Conservation (phyloP, 73 alveolate species). For the Paramecium primaurelia region DNA sequence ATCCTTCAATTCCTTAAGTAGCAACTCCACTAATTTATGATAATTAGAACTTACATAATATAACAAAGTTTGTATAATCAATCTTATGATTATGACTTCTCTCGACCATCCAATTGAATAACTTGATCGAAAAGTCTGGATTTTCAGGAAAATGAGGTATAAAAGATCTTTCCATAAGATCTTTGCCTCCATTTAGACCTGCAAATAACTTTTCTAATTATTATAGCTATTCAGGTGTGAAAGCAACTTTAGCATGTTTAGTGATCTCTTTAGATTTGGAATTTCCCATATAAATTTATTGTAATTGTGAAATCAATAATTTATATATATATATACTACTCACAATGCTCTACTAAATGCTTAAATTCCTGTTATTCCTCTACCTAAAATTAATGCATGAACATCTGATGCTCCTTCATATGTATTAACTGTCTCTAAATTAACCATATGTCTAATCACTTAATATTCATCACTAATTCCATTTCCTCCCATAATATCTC, state of each 20-base stretch:
- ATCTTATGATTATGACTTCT: not conserved
- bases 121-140: constrained; percentile 38
- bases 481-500: constrained; percentile 95
- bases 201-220: not conserved
- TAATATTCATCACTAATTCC: constrained; percentile 95
- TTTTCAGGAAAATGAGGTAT: constrained; percentile 22
- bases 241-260: constrained; percentile 38
- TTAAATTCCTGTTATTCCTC: constrained; percentile 93
- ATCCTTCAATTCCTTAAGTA: constrained; percentile 1
- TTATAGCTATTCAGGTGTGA: constrained; percentile 14
- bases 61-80: not conserved
- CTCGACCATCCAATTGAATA: constrained; percentile 36
- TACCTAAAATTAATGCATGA: constrained; percentile 86
- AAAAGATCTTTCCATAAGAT: not conserved
- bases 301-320: not conserved
- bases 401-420: constrained; percentile 87
- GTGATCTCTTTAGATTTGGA: constrained; percentile 34
- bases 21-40: not conserved
- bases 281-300: constrained; percentile 26
- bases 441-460: constrained; percentile 85
- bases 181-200: constrained; percentile 7
- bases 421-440: constrained; percentile 89
- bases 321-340: not conserved
- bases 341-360: constrained; percentile 71
- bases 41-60: not conserved